phyloP scores from a whole-genome alignment of 2,329 filamentous ascomycete genomes.

The Fusarium sp. region DNA sequence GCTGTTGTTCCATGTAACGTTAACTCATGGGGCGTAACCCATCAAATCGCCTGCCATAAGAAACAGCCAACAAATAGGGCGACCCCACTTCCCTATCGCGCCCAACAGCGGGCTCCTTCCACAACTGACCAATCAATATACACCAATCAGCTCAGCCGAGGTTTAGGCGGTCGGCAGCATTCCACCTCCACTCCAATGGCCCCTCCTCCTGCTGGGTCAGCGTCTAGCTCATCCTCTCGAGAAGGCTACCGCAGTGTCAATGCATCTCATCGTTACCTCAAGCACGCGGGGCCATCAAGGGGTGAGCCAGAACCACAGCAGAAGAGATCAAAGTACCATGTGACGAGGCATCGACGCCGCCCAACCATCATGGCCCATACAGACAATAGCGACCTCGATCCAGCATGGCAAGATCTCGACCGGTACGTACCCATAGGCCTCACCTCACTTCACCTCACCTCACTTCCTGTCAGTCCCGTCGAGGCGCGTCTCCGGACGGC shows the following conservation, averaged over 20 bases:
- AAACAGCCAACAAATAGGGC: conserved; percentile 4
- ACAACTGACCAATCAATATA: conserved; percentile 31
- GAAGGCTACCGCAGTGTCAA: conserved; percentile 31
- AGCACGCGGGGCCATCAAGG: conserved; percentile 38
- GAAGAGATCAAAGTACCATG: conserved; percentile 38
- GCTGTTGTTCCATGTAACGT: conserved; percentile 41
- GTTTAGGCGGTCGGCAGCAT: conserved; percentile 37
- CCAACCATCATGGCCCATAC: conserved; percentile 49
- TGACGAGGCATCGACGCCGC: conserved; percentile 39
- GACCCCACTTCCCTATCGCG: conserved; percentile 19
- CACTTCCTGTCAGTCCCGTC: not conserved
- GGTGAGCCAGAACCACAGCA: conserved; percentile 23
- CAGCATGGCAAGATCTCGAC: conserved; percentile 79
- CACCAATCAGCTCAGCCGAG: conserved; percentile 24
- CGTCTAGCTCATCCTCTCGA: conserved; percentile 36
- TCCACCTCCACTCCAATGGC: conserved; percentile 36
- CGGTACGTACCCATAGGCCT: conserved; percentile 64
- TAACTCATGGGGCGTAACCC: conserved; percentile 34
- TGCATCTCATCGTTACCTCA: conserved; percentile 46
- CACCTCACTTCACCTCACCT: not conserved
- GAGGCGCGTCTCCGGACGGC: conserved; percentile 5
- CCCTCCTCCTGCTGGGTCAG: conserved; percentile 38
- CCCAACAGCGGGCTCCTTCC: not conserved
- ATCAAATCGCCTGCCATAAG: conserved; percentile 26
- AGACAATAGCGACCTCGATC: conserved; percentile 56